Evolutionary conservation across 257 asterid species (phyloP).

Genomic region (Scutellaria barbata): DNA sequence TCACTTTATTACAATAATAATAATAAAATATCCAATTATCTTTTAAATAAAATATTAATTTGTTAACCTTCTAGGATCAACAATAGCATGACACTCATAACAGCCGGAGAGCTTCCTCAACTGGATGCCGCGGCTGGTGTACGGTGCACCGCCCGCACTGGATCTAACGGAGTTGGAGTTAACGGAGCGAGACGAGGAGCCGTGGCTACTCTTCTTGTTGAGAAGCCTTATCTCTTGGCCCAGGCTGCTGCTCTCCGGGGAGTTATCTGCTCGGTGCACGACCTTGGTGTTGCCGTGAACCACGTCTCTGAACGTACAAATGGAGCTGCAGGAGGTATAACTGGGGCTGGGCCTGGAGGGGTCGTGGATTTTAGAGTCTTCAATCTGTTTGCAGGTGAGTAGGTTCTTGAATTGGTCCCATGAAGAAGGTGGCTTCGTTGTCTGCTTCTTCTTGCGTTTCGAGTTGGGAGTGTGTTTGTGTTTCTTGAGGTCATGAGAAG

Average conservation of each 20-base stretch:
- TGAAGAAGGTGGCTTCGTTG: constrained; percentile 57
- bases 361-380: constrained; percentile 62
- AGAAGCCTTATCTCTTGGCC: constrained; percentile 72
- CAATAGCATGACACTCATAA: constrained; percentile 81
- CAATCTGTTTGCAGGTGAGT: constrained; percentile 75
- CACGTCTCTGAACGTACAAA: constrained; percentile 68
- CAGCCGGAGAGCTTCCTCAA: constrained; percentile 89
- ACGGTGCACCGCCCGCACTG: neutral
- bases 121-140: constrained; percentile 64
- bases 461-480: constrained; percentile 35
- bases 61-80: constrained; percentile 77
- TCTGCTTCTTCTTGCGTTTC: constrained; percentile 52
- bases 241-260: constrained; percentile 62
- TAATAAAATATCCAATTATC: too few relatives aligned
- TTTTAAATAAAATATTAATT: too few relatives aligned
- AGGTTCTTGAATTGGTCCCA: constrained; percentile 92
- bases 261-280: constrained; percentile 76
- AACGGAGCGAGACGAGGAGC: constrained; percentile 37
- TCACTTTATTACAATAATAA: too few relatives aligned
- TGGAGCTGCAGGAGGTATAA: constrained; percentile 60
- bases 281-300: constrained; percentile 69
- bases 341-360: constrained; percentile 47
- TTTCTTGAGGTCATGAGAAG: constrained; percentile 22
- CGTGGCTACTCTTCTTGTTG: constrained; percentile 47
- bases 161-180: too few relatives aligned